A percentile compares a stretch with the other conserved stretches of the same genome.
phyloP scores from a whole-genome alignment of 352 stramenopile genomes.

The Globisporangium mamillatum region DNA sequence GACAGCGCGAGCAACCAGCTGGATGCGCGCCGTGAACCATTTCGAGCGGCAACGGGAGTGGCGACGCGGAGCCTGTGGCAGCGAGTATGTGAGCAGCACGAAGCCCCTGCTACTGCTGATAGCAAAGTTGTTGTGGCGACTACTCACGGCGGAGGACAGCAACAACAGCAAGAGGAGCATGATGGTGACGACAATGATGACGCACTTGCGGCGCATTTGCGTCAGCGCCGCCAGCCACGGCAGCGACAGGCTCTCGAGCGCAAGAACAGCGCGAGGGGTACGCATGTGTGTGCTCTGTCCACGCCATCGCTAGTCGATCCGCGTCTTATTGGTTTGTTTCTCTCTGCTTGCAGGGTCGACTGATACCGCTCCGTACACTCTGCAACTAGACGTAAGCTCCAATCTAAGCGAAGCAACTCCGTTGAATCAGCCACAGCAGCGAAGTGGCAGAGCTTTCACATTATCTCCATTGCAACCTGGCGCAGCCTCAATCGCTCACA shows the following conservation, averaged over 20 bases:
- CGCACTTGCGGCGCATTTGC: background rate
- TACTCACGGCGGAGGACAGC: background rate
- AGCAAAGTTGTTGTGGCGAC: background rate
- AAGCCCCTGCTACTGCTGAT: background rate
- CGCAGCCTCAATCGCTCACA: background rate
- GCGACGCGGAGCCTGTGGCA: background rate
- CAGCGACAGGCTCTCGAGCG: background rate
- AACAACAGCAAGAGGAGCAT: background rate
- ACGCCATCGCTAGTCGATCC: background rate
- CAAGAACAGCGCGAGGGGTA: slow-evolving; percentile 1
- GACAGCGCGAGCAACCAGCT: slow-evolving; percentile 5
- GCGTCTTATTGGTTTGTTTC: background rate
- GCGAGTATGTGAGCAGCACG: background rate
- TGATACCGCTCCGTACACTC: background rate
- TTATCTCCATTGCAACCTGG: background rate
- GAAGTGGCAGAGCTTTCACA: background rate
- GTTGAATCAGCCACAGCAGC: background rate
- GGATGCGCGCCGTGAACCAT: background rate
- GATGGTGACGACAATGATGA: background rate
- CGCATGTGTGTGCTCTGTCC: background rate
- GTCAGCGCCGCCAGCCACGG: background rate
- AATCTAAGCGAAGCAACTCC: background rate
- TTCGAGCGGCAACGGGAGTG: background rate
- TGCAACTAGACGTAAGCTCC: background rate
- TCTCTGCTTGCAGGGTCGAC: background rate